phyloP scores from a whole-genome alignment of 179 eudicot genomes.

The Corrigiola litoralis region DNA sequence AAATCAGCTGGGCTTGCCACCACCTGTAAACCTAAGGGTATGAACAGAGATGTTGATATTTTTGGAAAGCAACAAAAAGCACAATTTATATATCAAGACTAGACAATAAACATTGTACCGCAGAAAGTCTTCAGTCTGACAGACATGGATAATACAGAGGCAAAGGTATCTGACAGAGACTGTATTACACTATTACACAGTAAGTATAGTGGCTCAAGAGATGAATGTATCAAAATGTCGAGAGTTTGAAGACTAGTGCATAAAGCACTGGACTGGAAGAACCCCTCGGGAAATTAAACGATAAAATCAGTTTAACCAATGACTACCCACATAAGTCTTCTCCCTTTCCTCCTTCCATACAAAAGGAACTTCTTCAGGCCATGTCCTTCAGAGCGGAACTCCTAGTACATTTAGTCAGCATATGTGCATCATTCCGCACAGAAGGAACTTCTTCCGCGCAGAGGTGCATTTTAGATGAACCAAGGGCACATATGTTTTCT shows the following conservation, averaged over 20 bases:
- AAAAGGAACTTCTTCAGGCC: no score
- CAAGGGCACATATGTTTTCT: not conserved
- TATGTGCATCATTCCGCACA: no score
- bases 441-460: not conserved
- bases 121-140: not conserved
- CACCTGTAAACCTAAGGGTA: constrained; percentile 48
- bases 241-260: not conserved
- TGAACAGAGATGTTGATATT: constrained; percentile 18
- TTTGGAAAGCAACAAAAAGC: no score
- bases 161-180: no score
- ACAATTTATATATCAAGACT: not conserved
- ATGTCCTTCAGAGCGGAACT: no score
- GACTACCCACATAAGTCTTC: no score
- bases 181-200: no score
- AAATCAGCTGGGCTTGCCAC: constrained; percentile 93
- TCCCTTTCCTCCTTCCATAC: no score
- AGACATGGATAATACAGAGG: no score
- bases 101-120: not conserved
- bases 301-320: no score
- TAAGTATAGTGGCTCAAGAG: no score
- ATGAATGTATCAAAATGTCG: not conserved
- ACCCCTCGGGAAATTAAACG: not conserved
- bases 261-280: not conserved
- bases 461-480: not conserved
- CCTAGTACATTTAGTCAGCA: no score